Evolutionary conservation across 1,284 basidiomycete genomes (phyloP).

Genomic region (Melampsora americana): DNA sequence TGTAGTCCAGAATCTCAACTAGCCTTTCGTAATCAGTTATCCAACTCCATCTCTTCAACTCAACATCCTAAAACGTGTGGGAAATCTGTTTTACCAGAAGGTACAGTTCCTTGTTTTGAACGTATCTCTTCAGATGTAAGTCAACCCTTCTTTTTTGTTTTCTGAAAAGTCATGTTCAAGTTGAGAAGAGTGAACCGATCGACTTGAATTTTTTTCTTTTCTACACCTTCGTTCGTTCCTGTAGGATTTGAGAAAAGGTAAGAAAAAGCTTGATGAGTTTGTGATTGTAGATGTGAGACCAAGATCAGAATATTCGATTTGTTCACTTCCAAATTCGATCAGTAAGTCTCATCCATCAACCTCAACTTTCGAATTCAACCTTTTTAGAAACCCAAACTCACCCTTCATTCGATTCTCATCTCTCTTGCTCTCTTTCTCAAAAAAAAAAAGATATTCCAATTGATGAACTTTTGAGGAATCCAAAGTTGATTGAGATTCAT

Average conservation of each 20-base stretch:
- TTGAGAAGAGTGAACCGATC: neutral
- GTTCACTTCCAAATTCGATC: conserved; percentile 68
- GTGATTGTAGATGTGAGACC: conserved; percentile 77
- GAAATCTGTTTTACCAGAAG: conserved; percentile 60
- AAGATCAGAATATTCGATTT: conserved; percentile 78
- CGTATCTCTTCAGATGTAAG: conserved; percentile 60
- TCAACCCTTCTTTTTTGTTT: conserved; percentile 7
- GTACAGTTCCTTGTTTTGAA: conserved; percentile 61
- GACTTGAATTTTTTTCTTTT: conserved; percentile 15
- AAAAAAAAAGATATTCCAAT: conserved; percentile 31
- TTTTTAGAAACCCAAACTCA: too few relatives aligned
- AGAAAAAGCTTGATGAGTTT: conserved; percentile 39
- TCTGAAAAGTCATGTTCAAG: conserved; percentile 42
- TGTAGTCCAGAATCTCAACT: neutral
- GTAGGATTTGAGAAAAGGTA: conserved; percentile 55
- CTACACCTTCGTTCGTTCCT: conserved; percentile 53
- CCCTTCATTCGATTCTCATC: neutral
- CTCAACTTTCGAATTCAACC: too few relatives aligned
- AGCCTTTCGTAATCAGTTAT: neutral
- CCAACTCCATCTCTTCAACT: neutral
- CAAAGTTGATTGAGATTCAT: neutral
- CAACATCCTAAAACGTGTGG: conserved; percentile 45
- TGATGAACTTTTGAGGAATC: conserved; percentile 1
- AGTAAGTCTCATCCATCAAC: conserved; percentile 66
- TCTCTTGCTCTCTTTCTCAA: neutral